Evolutionary conservation across 225 moss, liverwort and hornwort species (phyloP), one percentile per base, ranked within the genome.

Genomic region (Physcomitrellopsis africana): DNA sequence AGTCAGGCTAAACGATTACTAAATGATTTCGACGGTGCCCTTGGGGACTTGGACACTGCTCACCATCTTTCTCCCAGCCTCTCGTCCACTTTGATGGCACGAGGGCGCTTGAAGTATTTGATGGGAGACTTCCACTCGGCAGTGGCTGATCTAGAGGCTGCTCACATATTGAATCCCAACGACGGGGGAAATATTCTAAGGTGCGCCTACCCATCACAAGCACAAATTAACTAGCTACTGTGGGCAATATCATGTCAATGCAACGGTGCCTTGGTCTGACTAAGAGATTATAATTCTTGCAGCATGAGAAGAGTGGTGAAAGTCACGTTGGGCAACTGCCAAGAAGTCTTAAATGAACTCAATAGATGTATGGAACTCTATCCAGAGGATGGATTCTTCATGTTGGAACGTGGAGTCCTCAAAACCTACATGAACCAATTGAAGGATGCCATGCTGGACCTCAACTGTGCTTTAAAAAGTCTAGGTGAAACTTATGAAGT

Each of bases 261-360:
- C 11, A 46, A 46, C 29, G 32, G 59, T 18, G 32, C 26, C 16
- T 15, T 66, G 19, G 52, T 12, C 51, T 60, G 42, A 72, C 18
- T 24, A 9, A 2, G 42, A 32, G 23, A 54, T 15, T 44, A 44
- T 9, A 14, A 5, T 0, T 65, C 42, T 54, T 74, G 63, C 42
- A 79, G 82, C 65, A 79, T 83, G 70, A 74, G 82, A 17, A 67
- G 82, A 56, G 82, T 83, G 54, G 82, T 79, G 71, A 83, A 83
- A 65, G 75, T 83, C 47, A 79, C 62, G 79, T 67, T 79, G 60
- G 82, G 82, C 42, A 62, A 83, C 29, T 79, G 70, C 60, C 75
- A 79, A 26, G 82, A 79, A 57, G 82, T 83, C 27, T 71, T 79
- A 45, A 62, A 79, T 11, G 79, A 83, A 44, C 71, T 83, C 23